Conservation (phyloP, 176 grass and related monocot species). For the Stipa capillata region DNA sequence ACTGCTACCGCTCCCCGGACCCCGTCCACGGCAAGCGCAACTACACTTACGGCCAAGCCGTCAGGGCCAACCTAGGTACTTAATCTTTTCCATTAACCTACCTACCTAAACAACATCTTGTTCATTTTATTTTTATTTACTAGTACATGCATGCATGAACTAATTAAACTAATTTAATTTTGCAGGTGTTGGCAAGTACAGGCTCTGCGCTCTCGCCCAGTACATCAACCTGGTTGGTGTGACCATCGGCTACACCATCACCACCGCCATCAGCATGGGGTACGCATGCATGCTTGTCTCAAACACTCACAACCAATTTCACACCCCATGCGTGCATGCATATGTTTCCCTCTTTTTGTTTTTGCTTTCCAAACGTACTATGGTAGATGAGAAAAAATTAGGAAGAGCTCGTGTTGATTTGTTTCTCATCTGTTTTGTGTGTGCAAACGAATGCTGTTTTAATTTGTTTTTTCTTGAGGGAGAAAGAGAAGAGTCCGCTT, state of each 20-base stretch:
- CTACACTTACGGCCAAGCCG: constrained; percentile 74
- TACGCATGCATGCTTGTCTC: constrained; percentile 23
- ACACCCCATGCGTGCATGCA: background rate
- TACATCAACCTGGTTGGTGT: constrained; percentile 83
- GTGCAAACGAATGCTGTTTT: background rate
- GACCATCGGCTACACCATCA: constrained; percentile 89
- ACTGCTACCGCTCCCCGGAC: constrained; percentile 72
- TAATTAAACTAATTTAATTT: background rate
- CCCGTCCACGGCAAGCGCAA: constrained; percentile 73
- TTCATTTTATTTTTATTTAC: background rate
- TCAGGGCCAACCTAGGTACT: constrained; percentile 60
- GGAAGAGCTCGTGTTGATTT: background rate
- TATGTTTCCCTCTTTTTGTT: no score
- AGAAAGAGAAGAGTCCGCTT: background rate
- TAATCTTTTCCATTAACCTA: no score
- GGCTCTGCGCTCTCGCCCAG: constrained; percentile 66
- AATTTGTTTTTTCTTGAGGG: background rate
- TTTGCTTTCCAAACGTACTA: background rate
- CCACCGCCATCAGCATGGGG: constrained; percentile 96
- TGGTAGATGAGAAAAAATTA: background rate
- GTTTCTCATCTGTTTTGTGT: background rate
- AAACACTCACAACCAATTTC: background rate
- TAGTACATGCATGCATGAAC: background rate
- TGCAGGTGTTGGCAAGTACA: constrained; percentile 55
- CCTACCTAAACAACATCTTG: background rate